A percentile compares a stretch with the other conserved stretches of the same genome.
Conservation (phyloP, 352 stramenopile genomes). For the Pythium monospermum region DNA sequence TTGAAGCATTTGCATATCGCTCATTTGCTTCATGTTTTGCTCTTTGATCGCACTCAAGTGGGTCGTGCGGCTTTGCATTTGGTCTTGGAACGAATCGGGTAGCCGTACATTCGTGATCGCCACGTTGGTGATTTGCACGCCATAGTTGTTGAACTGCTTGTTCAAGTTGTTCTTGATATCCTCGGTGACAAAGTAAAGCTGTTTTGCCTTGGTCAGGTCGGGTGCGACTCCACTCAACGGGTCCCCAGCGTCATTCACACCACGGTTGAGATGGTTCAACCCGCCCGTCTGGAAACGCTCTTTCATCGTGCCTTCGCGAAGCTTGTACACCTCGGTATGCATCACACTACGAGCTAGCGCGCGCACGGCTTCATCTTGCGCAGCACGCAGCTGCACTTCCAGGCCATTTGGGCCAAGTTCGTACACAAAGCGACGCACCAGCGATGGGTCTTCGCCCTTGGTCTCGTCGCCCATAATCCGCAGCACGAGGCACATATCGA, state of each 20-base stretch:
- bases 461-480: constrained; percentile 72
- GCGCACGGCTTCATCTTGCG: constrained; percentile 73
- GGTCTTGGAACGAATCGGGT: constrained; percentile 48
- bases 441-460: constrained; percentile 54
- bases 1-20: constrained; percentile 68
- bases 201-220: constrained; percentile 7
- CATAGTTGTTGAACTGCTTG: constrained; percentile 53
- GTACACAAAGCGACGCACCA: constrained; percentile 88
- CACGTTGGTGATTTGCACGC: constrained; percentile 84
- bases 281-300: constrained; percentile 53
- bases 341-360: constrained; percentile 74
- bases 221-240: constrained; percentile 10
- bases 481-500: constrained; percentile 86
- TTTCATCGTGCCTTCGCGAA: constrained; percentile 74
- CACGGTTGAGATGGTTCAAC: constrained; percentile 24
- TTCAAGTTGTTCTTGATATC: constrained; percentile 69
- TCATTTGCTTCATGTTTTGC: constrained; percentile 78
- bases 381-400: constrained; percentile 72
- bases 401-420: constrained; percentile 74
- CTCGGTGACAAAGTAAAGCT: constrained; percentile 50
- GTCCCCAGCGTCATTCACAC: constrained; percentile 13
- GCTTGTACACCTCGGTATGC: constrained; percentile 79
- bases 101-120: constrained; percentile 85
- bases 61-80: constrained; percentile 66
- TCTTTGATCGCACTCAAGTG: constrained; percentile 63